These are phyloP conservation scores for Lactuca sativa DNA, from an alignment of 129 eudicot genomes.

Conservation along the genomic window DNA sequence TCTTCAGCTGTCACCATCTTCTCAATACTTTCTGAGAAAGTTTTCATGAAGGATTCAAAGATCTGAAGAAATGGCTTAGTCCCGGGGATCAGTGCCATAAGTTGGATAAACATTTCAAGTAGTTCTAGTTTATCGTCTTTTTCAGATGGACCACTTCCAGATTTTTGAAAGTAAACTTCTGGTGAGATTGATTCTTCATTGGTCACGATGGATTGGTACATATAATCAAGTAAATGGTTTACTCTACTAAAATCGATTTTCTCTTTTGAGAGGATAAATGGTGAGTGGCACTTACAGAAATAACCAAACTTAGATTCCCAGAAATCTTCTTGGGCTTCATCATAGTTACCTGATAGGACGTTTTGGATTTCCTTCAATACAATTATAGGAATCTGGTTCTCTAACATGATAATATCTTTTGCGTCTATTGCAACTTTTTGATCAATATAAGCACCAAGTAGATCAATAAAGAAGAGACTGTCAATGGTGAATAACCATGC, in stretches of 20 bases:
- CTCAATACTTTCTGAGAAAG: neutral
- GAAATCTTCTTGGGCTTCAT: neutral
- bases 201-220: conserved; percentile 23
- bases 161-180: neutral
- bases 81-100: conserved; percentile 9
- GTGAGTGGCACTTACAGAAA: conserved; percentile 17
- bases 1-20: conserved; percentile 19
- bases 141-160: neutral
- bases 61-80: conserved; percentile 12
- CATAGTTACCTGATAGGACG: neutral
- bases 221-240: conserved; percentile 22
- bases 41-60: neutral
- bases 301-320: conserved; percentile 15
- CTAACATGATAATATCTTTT: conserved; percentile 42
- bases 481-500: conserved; percentile 45
- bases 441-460: conserved; percentile 4
- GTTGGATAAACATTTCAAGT: conserved; percentile 12
- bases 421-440: neutral
- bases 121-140: conserved; percentile 10
- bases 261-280: conserved; percentile 8
- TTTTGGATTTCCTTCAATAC: conserved; percentile 31
- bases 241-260: neutral
- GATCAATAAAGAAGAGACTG: conserved; percentile 35
- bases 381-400: conserved; percentile 45
- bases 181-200: conserved; percentile 2